A percentile compares a stretch with the other conserved stretches of the same genome.
Conservation (phyloP, 176 grass and related monocot species). For the Oryza officinalis region DNA sequence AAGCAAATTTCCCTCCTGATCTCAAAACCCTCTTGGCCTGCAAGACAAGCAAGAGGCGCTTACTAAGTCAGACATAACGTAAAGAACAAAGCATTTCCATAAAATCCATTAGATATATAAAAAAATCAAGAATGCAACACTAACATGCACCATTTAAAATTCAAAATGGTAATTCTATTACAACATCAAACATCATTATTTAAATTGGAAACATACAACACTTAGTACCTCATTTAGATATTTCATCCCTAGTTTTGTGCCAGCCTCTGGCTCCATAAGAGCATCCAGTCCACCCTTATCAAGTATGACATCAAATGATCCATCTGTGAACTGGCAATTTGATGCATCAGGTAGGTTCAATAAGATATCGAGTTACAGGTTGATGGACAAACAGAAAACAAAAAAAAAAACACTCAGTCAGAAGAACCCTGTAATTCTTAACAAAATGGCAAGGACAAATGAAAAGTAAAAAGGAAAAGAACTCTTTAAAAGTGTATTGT, state of each 20-base stretch:
- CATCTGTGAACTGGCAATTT: conserved; percentile 74
- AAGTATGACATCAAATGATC: conserved; percentile 74
- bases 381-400: neutral
- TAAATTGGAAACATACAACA: conserved; percentile 28
- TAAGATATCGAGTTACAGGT: conserved; percentile 5
- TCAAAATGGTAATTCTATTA: conserved; percentile 1
- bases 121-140: neutral
- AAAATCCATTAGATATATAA: neutral
- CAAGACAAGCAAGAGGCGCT: conserved; percentile 39
- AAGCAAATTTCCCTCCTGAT: conserved; percentile 75
- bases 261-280: conserved; percentile 90
- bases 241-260: conserved; percentile 74
- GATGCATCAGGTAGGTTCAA: conserved; percentile 25
- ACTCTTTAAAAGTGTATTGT: neutral
- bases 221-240: conserved; percentile 79
- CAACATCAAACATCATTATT: conserved; percentile 13
- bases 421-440: neutral
- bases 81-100: conserved; percentile 24
- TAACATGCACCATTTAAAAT: neutral
- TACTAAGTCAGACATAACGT: conserved; percentile 26
- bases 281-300: conserved; percentile 99
- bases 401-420: neutral
- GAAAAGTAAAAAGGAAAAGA: neutral
- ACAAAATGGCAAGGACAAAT: conserved; percentile 7
- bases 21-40: conserved; percentile 92